Evolutionary conservation across 495 filamentous ascomycete species (phyloP), one percentile per base, ranked within the genome.

Genomic region (Aspergillus campestris): DNA sequence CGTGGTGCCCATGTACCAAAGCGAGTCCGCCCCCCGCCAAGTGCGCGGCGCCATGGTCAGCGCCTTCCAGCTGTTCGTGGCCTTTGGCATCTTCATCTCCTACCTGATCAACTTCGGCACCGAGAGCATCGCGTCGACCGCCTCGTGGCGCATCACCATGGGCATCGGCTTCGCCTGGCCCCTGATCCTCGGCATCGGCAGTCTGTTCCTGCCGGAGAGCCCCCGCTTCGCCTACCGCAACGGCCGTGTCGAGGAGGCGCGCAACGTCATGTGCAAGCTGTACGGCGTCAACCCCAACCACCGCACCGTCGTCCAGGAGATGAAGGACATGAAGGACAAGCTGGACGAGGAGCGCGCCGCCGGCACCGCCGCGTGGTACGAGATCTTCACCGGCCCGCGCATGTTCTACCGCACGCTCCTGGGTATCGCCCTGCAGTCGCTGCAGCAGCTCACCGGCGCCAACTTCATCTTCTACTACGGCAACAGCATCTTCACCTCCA

Each of bases 391-490:
- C 4, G 83, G 78, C 2, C 82, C 83, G 10, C 72, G 79, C 48
- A 88, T 89, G 84, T 58, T 81, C 31, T 83, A 87, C 66, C 78
- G 87, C 45, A 83, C 80, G 1, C 18, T 79, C 13, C 71, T 90
- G 1, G 87, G 84, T 28, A 75, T 89, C 31, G 64, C 72, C 29
- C 70, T 92, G 6, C 86, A 89, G 62, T 78, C 80, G 8, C 72
- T 84, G 29, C 84, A 88, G 54, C 86, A 87, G 60, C 67, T 84
- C 10, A 82, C 81, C 31, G 81, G 82, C 40, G 83, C 80, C 47
- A 89, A 88, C 63, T 89, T 84, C 69, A 82, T 87, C 65, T 88
- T 89, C 70, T 88, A 88, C 67, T 89, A 86, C 60, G 83, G 84
- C 38, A 85, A 83, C 50, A 77, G 69, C 41, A 81, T 85, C 65